phyloP scores from a whole-genome alignment of 495 filamentous ascomycete genomes.

The Copromyces sp. region DNA sequence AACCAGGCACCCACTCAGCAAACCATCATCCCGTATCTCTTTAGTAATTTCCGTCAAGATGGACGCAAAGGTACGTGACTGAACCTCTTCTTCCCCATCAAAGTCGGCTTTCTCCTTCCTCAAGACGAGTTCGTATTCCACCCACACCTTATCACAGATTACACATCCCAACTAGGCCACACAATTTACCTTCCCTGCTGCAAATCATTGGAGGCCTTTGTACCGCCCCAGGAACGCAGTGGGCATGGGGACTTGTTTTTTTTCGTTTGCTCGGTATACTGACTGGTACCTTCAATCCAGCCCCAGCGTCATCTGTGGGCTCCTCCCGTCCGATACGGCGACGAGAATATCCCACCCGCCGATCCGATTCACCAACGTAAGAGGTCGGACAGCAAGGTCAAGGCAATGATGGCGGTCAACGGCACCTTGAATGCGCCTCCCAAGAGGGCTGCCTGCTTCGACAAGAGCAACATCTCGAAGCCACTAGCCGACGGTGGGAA shows the following conservation, averaged over 20 bases:
- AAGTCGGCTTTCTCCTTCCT: slow-evolving; percentile 9
- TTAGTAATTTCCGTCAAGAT: slow-evolving; percentile 13
- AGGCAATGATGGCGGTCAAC: slow-evolving; percentile 39
- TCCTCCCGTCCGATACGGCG: slow-evolving; percentile 40
- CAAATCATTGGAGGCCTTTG: neutral
- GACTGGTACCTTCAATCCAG: slow-evolving; percentile 31
- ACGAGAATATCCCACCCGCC: slow-evolving; percentile 60
- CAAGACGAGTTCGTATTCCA: neutral
- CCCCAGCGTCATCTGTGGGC: slow-evolving; percentile 59
- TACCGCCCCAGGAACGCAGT: neutral
- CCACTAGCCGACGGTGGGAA: slow-evolving; percentile 34
- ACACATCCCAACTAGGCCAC: neutral
- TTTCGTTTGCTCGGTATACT: neutral
- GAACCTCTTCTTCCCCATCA: slow-evolving; percentile 3
- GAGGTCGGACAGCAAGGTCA: slow-evolving; percentile 68
- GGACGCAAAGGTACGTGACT: slow-evolving; percentile 29
- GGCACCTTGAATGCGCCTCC: slow-evolving; percentile 54
- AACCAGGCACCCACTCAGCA: neutral
- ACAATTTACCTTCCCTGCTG: neutral
- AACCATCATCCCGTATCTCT: neutral
- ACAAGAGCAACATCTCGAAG: slow-evolving; percentile 65
- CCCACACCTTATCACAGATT: neutral
- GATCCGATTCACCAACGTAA: slow-evolving; percentile 68
- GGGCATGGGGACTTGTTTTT: neutral
- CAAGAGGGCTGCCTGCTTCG: slow-evolving; percentile 69